Conservation (phyloP, 331 rosid species). For the Quercus lobata region DNA sequence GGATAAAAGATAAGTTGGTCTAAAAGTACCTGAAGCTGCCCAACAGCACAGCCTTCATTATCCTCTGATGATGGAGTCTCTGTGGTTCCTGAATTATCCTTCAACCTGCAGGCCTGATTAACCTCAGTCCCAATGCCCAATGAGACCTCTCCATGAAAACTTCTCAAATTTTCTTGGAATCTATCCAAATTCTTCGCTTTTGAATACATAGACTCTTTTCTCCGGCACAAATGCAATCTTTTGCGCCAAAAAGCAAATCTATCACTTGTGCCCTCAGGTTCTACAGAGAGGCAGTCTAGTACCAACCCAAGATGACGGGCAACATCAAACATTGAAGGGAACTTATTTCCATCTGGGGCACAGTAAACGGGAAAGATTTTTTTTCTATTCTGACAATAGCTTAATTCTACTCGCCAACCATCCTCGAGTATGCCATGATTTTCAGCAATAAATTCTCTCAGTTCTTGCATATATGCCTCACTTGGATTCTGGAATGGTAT, state of each 20-base stretch:
- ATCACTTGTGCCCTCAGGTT: slow-evolving; percentile 54
- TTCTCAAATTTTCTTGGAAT: slow-evolving; percentile 33
- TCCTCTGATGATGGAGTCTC: no score
- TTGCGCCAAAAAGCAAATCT: slow-evolving; percentile 39
- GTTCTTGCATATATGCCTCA: slow-evolving; percentile 77
- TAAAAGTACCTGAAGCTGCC: no score
- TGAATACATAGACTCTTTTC: slow-evolving; percentile 41
- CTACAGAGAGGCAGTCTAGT: slow-evolving; percentile 47
- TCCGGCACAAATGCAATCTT: slow-evolving; percentile 52
- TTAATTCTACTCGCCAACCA: slow-evolving; percentile 92
- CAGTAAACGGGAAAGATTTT: slow-evolving; percentile 78
- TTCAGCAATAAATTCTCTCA: slow-evolving; percentile 78
- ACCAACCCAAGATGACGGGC: slow-evolving; percentile 78
- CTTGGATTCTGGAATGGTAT: slow-evolving; percentile 47
- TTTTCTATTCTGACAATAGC: slow-evolving; percentile 24
- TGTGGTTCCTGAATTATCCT: no score
- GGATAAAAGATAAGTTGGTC: no score
- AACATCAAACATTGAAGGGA: slow-evolving; percentile 89
- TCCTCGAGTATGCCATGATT: slow-evolving; percentile 81
- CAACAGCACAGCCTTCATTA: no score
- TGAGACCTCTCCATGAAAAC: slow-evolving; percentile 39
- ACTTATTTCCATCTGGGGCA: slow-evolving; percentile 89
- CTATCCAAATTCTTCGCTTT: slow-evolving; percentile 1
- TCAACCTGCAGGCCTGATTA: no score
- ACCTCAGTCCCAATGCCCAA: neutral